Evolutionary conservation across 768 basidiomycete genomes (phyloP).

Genomic region (Kwoniella pini): DNA sequence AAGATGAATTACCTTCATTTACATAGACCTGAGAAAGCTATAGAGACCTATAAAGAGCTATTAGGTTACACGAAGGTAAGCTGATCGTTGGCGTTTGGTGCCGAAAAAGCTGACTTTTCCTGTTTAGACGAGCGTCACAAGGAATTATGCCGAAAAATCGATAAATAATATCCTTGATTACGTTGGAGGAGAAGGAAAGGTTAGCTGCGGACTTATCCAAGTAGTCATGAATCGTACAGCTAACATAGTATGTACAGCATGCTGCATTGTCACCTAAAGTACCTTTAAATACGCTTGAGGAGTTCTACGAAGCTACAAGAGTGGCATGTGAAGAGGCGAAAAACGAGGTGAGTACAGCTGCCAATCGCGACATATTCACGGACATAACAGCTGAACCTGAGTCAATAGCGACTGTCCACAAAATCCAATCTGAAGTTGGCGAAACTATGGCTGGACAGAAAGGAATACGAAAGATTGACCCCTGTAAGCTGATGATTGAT

Average conservation of each 20-base stretch:
- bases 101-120: not conserved
- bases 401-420: slow-evolving; percentile 74
- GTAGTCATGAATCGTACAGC: slow-evolving; percentile 60
- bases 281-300: slow-evolving; percentile 79
- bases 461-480: slow-evolving; percentile 80
- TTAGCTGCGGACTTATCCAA: slow-evolving; percentile 59
- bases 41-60: slow-evolving; percentile 80
- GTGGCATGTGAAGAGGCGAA: slow-evolving; percentile 86
- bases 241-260: slow-evolving; percentile 55
- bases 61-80: slow-evolving; percentile 81
- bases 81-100: not conserved
- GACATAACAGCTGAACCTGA: slow-evolving; percentile 8
- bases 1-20: slow-evolving; percentile 84
- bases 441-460: slow-evolving; percentile 93
- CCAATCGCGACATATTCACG: not conserved
- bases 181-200: slow-evolving; percentile 78
- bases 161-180: slow-evolving; percentile 99
- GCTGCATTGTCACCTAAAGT: slow-evolving; percentile 51
- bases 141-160: slow-evolving; percentile 82
- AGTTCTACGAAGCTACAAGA: slow-evolving; percentile 92
- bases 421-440: slow-evolving; percentile 97
- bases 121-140: slow-evolving; percentile 47
- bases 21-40: slow-evolving; percentile 76
- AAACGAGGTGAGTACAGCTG: slow-evolving; percentile 73
- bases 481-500: slow-evolving; percentile 68